Evolutionary conservation across 2,329 filamentous ascomycete species (phyloP).

Genomic region (Pyrenochaeta sp.): DNA sequence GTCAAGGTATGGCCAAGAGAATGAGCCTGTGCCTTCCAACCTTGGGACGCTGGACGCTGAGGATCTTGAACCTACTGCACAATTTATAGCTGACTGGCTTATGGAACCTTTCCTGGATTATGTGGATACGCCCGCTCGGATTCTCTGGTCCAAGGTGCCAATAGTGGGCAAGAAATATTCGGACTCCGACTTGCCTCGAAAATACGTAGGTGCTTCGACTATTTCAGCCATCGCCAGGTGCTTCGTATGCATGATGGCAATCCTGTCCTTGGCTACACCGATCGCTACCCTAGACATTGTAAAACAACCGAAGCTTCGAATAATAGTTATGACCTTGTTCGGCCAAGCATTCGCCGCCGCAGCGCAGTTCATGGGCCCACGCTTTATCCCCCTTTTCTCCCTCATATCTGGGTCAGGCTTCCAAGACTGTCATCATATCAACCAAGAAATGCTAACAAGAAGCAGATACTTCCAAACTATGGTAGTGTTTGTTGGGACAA

Average conservation of each 20-base stretch:
- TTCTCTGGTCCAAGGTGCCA: background rate
- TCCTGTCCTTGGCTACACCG: constrained; percentile 1
- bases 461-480: background rate
- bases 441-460: background rate
- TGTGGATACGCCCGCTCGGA: background rate
- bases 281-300: constrained; percentile 8
- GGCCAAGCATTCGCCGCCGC: background rate
- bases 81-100: background rate
- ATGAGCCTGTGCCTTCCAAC: background rate
- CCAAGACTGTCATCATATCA: background rate
- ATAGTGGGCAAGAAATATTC: background rate
- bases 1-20: background rate
- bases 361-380: background rate
- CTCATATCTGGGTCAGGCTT: background rate
- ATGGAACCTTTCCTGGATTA: constrained; percentile 1
- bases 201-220: background rate
- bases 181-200: background rate
- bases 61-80: background rate
- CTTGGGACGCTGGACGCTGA: background rate
- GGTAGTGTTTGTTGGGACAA: background rate
- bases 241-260: constrained; percentile 2
- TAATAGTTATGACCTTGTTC: constrained; percentile 7
- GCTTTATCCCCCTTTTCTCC: background rate
- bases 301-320: background rate
- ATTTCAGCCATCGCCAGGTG: background rate